These are phyloP conservation scores for Boletellus emodensis DNA, from an alignment of 768 basidiomycete genomes.

Conservation along the genomic window DNA sequence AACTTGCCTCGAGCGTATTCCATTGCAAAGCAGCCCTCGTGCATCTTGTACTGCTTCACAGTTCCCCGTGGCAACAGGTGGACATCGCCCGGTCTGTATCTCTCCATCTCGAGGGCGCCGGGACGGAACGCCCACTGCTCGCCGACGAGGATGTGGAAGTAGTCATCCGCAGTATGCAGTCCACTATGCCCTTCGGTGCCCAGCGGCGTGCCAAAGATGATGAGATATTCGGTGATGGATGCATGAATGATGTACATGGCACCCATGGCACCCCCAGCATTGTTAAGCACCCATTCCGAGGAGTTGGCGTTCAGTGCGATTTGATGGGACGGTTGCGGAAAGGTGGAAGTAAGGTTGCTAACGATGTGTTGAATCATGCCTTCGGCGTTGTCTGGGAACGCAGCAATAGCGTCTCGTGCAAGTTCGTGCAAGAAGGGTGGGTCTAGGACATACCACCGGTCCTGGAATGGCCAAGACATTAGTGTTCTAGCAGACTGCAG, in stretches of 20 bases:
- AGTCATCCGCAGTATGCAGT: slow-evolving; percentile 94
- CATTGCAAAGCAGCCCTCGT: slow-evolving; percentile 90
- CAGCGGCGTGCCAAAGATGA: slow-evolving; percentile 92
- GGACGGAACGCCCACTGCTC: slow-evolving; percentile 93
- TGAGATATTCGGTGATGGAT: slow-evolving; percentile 93
- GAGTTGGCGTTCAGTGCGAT: slow-evolving; percentile 54
- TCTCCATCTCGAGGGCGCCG: slow-evolving; percentile 79
- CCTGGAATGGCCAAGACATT: slow-evolving; percentile 37
- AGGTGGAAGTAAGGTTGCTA: slow-evolving; percentile 68
- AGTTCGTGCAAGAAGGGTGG: slow-evolving; percentile 68
- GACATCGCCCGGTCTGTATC: slow-evolving; percentile 78
- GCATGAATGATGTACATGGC: slow-evolving; percentile 98
- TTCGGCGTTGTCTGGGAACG: slow-evolving; percentile 58
- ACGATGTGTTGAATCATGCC: slow-evolving; percentile 82
- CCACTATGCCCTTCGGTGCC: slow-evolving; percentile 97
- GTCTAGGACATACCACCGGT: slow-evolving; percentile 85
- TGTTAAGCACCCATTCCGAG: slow-evolving; percentile 92
- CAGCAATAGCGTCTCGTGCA: slow-evolving; percentile 66
- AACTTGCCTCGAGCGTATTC: slow-evolving; percentile 86
- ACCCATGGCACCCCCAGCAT: slow-evolving; percentile 97
- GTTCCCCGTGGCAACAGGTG: slow-evolving; percentile 80
- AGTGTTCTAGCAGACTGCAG: neutral
- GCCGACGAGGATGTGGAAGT: slow-evolving; percentile 92
- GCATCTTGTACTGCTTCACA: slow-evolving; percentile 98
- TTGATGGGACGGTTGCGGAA: slow-evolving; percentile 51